These are phyloP conservation scores for Yarrowia sp. DNA, from an alignment of 805 yeast genomes.

Conservation along the genomic window DNA sequence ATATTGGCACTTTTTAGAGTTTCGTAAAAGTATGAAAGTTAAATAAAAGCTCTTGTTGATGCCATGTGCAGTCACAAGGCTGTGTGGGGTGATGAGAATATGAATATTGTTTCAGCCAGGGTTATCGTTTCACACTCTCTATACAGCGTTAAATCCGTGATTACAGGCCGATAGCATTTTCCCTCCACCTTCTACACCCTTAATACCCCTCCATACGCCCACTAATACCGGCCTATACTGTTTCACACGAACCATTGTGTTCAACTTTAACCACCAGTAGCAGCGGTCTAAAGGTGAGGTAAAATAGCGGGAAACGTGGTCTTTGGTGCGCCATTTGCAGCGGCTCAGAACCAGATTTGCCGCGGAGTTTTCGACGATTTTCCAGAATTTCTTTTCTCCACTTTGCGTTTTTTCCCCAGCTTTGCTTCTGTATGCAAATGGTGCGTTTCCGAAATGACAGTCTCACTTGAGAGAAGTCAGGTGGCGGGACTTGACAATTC, in stretches of 20 bases:
- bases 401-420: slow-evolving; percentile 1
- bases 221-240: neutral
- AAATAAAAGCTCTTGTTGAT: too few relatives aligned
- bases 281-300: neutral
- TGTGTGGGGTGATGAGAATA: too few relatives aligned
- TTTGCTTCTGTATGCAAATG: neutral
- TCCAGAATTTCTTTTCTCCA: neutral
- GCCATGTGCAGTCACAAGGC: too few relatives aligned
- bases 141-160: neutral
- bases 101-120: too few relatives aligned
- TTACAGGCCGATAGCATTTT: too few relatives aligned
- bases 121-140: neutral
- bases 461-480: slow-evolving; percentile 1
- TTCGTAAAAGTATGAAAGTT: slow-evolving; percentile 21
- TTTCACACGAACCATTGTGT: neutral
- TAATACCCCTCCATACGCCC: neutral
- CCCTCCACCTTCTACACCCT: too few relatives aligned
- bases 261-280: neutral
- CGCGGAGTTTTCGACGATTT: neutral
- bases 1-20: slow-evolving; percentile 22
- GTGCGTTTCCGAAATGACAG: slow-evolving; percentile 16
- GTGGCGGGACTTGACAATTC: neutral
- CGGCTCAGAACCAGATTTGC: too few relatives aligned
- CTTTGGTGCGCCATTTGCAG: neutral
- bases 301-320: neutral